A percentile compares a stretch with the other conserved stretches of the same genome.
Evolutionary conservation across 2,329 filamentous ascomycete species (phyloP).

Genomic region (Chaetothyriales sp.): DNA sequence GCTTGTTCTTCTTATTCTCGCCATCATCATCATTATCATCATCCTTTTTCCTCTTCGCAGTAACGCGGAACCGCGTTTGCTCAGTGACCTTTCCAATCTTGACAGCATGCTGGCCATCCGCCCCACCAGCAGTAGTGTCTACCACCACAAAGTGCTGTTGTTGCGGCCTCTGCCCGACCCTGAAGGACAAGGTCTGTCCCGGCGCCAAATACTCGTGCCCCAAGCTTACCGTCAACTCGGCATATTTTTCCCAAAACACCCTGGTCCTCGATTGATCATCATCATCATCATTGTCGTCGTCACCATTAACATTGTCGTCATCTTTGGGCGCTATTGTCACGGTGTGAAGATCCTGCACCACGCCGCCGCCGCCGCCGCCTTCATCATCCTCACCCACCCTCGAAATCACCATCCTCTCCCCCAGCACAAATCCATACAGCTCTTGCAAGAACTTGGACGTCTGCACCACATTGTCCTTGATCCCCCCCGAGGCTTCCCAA

Average conservation of each 20-base stretch:
- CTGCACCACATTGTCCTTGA: slow-evolving; percentile 54
- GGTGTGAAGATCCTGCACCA: slow-evolving; percentile 40
- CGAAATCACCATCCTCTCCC: slow-evolving; percentile 50
- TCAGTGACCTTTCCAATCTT: slow-evolving; percentile 9
- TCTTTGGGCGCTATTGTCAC: slow-evolving; percentile 37
- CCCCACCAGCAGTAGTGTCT: slow-evolving; percentile 1
- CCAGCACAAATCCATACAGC: slow-evolving; percentile 55
- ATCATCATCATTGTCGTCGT: slow-evolving; percentile 9
- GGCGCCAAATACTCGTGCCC: slow-evolving; percentile 22
- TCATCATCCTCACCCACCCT: slow-evolving; percentile 19
- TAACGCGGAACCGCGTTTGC: slow-evolving; percentile 6
- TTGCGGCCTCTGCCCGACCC: slow-evolving; percentile 12
- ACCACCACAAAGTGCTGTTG: slow-evolving; percentile 19
- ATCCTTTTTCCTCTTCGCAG: background rate
- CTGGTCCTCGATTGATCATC: slow-evolving; percentile 19
- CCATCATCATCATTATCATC: too few relatives aligned
- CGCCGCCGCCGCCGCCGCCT: slow-evolving; percentile 23
- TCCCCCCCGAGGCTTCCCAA: slow-evolving; percentile 41
- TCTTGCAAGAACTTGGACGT: slow-evolving; percentile 61
- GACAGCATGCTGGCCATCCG: slow-evolving; percentile 1
- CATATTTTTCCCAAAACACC: slow-evolving; percentile 34
- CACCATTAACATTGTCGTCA: slow-evolving; percentile 3
- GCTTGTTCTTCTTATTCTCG: background rate
- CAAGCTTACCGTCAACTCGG: slow-evolving; percentile 36
- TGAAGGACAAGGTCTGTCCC: slow-evolving; percentile 6